Percentiles rank a stretch among this genome's conserved stretches.
Conservation (phyloP, 2,329 filamentous ascomycete genomes). For the Colletotrichum truncatum region DNA sequence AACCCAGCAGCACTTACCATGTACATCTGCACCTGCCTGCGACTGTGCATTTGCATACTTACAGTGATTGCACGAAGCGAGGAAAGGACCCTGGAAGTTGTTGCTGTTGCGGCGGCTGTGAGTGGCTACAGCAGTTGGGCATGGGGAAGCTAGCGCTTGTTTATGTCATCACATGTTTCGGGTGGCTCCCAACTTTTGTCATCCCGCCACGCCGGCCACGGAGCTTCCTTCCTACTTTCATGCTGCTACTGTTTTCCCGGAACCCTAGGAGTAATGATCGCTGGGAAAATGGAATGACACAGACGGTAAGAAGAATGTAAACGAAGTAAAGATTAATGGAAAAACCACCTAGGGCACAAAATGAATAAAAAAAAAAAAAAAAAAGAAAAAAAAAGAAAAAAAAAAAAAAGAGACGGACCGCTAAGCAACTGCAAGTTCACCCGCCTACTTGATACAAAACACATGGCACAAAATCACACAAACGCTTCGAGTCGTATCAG, state of each 20-base stretch:
- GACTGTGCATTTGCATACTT: constrained; percentile 3
- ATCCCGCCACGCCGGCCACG: background rate
- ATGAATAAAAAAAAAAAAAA: no score
- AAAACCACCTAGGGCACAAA: no score
- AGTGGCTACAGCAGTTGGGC: constrained; percentile 7
- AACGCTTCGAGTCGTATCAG: background rate
- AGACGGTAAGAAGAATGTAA: no score
- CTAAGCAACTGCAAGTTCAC: background rate
- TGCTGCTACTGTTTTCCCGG: no score
- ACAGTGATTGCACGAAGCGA: constrained; percentile 6
- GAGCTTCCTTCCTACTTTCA: no score
- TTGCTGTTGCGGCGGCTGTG: constrained; percentile 9
- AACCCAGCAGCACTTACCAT: no score
- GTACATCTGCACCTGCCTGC: no score
- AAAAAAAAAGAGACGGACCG: background rate
- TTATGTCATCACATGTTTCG: constrained; percentile 31
- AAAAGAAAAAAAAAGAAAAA: background rate
- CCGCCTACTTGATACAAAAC: background rate
- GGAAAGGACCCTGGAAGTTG: constrained; percentile 1
- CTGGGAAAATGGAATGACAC: no score
- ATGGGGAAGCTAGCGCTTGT: constrained; percentile 5
- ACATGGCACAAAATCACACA: background rate
- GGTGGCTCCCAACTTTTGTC: constrained; percentile 1
- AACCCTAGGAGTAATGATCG: no score
- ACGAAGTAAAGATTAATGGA: no score